phyloP scores from a whole-genome alignment of 805 yeast species.

The Ogataea henricii region DNA sequence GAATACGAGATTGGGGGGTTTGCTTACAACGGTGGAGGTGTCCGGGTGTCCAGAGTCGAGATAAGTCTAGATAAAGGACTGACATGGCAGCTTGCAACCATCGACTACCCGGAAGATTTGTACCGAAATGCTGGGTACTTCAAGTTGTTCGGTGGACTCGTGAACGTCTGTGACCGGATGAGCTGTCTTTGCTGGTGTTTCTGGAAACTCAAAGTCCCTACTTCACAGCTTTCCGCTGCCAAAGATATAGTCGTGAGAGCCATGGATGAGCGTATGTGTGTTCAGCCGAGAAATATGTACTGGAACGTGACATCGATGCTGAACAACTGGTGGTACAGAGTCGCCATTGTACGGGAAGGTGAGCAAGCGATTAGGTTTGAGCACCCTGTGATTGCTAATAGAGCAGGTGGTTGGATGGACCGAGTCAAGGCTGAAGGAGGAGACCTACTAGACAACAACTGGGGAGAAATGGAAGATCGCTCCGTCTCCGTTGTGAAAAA shows the following conservation, averaged over 20 bases:
- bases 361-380: constrained; percentile 22
- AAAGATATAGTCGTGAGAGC: constrained; percentile 37
- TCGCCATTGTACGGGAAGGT: constrained; percentile 27
- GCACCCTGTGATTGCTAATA: constrained; percentile 32
- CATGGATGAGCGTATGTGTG: constrained; percentile 39
- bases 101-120: constrained; percentile 37
- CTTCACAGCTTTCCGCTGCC: constrained; percentile 22
- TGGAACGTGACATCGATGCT: constrained; percentile 41
- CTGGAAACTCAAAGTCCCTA: constrained; percentile 33
- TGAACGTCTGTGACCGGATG: constrained; percentile 37
- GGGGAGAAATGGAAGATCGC: constrained; percentile 34
- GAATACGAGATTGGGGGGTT: constrained; percentile 33
- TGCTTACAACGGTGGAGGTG: constrained; percentile 41
- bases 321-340: constrained; percentile 41
- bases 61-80: constrained; percentile 36
- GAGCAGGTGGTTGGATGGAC: constrained; percentile 40
- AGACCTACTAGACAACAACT: constrained; percentile 31
- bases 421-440: constrained; percentile 37
- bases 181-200: constrained; percentile 39
- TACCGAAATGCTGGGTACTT: constrained; percentile 35
- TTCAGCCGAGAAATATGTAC: constrained; percentile 40
- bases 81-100: constrained; percentile 33
- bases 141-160: constrained; percentile 36
- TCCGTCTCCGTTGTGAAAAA: constrained; percentile 2
- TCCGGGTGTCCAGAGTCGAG: constrained; percentile 37